Conservation (phyloP, 148 eudicot genomes). For the Arbutus unedo region DNA sequence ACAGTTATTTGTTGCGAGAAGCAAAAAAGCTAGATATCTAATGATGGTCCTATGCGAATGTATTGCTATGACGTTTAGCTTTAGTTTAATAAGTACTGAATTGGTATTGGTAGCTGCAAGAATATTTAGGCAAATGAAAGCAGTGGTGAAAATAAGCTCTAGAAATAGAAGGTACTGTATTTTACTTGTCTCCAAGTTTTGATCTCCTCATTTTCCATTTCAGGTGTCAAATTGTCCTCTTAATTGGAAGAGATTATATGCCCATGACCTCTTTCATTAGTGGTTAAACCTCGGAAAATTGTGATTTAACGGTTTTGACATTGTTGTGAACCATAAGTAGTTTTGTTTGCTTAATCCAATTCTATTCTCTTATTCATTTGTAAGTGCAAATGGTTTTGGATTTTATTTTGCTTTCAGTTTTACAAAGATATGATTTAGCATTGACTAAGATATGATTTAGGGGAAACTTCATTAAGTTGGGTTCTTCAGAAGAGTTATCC, state of each 20-base stretch:
- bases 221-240: not conserved
- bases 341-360: too few relatives aligned
- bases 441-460: too few relatives aligned
- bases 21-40: not conserved
- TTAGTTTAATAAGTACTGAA: not conserved
- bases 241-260: not conserved
- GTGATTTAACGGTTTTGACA: not conserved
- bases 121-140: not conserved
- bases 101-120: not conserved
- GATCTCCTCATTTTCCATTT: not conserved
- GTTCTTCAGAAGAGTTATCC: too few relatives aligned
- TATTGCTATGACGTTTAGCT: not conserved
- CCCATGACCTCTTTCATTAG: not conserved
- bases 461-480: too few relatives aligned
- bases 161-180: constrained; percentile 2
- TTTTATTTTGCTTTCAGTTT: too few relatives aligned
- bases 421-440: too few relatives aligned
- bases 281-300: not conserved
- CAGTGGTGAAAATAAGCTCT: not conserved
- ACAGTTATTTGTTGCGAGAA: not conserved
- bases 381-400: too few relatives aligned
- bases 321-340: too few relatives aligned
- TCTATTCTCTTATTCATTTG: too few relatives aligned
- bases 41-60: not conserved
- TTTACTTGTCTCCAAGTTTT: not conserved